Percentiles rank a stretch among this genome's conserved stretches.
These are phyloP conservation scores for Stenogyne calaminthoides DNA, from an alignment of 305 asterid species.

Conservation along the genomic window DNA sequence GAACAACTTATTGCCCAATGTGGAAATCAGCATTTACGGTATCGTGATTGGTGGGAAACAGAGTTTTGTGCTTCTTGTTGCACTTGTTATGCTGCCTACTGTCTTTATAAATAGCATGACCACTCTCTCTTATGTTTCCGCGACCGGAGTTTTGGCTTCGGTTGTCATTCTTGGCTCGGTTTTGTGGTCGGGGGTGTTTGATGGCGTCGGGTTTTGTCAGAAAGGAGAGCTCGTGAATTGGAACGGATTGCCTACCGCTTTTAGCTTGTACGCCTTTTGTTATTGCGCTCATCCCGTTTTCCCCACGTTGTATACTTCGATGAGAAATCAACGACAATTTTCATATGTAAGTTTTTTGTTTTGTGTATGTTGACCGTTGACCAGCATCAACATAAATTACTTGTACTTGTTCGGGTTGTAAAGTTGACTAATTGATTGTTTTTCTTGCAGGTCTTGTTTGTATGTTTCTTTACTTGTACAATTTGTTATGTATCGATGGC, in stretches of 20 bases:
- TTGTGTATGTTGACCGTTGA: no score
- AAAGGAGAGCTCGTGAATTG: constrained; percentile 39
- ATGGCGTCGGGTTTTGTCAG: constrained; percentile 27
- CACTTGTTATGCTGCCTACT: constrained; percentile 38
- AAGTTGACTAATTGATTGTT: neutral
- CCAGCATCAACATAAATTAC: neutral
- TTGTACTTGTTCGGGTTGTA: no score
- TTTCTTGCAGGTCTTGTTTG: constrained; percentile 52
- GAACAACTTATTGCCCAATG: constrained; percentile 29
- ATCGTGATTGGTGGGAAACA: constrained; percentile 24
- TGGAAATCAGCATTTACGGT: constrained; percentile 14
- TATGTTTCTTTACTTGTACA: constrained; percentile 56
- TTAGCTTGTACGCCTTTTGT: constrained; percentile 55
- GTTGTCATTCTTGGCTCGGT: constrained; percentile 33
- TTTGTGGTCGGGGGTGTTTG: constrained; percentile 30
- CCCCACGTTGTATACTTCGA: constrained; percentile 64
- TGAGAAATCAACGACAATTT: constrained; percentile 46
- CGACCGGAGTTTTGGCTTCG: constrained; percentile 40
- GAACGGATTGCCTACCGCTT: constrained; percentile 54
- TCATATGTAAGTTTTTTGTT: constrained; percentile 39
- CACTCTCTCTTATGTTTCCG: constrained; percentile 44
- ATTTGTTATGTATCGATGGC: constrained; percentile 56
- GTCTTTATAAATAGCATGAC: constrained; percentile 36
- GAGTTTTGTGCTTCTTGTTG: constrained; percentile 22
- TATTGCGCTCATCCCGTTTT: constrained; percentile 68